Conservation (phyloP, 495 filamentous ascomycete genomes). For the Darksidea phi region DNA sequence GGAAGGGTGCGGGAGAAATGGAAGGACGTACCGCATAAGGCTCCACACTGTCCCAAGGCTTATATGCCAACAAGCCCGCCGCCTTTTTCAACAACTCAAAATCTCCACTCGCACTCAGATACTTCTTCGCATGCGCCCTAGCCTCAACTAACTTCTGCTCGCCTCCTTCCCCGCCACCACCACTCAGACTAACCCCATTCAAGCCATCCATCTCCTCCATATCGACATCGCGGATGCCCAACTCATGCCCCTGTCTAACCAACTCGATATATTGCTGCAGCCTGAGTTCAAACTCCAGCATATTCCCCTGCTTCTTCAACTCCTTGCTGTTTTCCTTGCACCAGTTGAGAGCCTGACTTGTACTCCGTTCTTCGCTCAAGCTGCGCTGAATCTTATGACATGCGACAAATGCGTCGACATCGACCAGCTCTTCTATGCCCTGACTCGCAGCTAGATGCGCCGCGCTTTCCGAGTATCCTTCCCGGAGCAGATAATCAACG, state of each 20-base stretch:
- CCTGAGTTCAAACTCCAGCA: constrained; percentile 90
- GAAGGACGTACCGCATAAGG: constrained; percentile 59
- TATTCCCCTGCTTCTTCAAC: constrained; percentile 81
- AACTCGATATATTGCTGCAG: constrained; percentile 95
- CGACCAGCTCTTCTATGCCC: constrained; percentile 74
- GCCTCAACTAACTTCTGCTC: constrained; percentile 66
- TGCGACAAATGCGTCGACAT: constrained; percentile 82
- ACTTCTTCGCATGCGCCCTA: constrained; percentile 76
- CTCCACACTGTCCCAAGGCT: constrained; percentile 53
- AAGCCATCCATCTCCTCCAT: background rate
- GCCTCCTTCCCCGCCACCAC: constrained; percentile 32
- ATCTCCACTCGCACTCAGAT: constrained; percentile 65
- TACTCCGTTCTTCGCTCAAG: constrained; percentile 66
- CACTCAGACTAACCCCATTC: constrained; percentile 32
- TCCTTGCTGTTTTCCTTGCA: constrained; percentile 88
- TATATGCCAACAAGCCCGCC: constrained; percentile 75
- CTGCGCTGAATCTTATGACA: constrained; percentile 73
- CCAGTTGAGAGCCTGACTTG: constrained; percentile 75
- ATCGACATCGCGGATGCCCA: background rate
- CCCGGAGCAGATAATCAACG: constrained; percentile 84
- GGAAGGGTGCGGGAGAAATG: background rate
- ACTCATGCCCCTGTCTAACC: constrained; percentile 52
- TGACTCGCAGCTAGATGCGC: constrained; percentile 68
- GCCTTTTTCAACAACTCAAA: constrained; percentile 64
- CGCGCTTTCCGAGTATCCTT: constrained; percentile 79